A percentile compares a stretch with the other conserved stretches of the same genome.
Conservation (phyloP, 1,284 basidiomycete species). For the Sporisorium reilianum region DNA sequence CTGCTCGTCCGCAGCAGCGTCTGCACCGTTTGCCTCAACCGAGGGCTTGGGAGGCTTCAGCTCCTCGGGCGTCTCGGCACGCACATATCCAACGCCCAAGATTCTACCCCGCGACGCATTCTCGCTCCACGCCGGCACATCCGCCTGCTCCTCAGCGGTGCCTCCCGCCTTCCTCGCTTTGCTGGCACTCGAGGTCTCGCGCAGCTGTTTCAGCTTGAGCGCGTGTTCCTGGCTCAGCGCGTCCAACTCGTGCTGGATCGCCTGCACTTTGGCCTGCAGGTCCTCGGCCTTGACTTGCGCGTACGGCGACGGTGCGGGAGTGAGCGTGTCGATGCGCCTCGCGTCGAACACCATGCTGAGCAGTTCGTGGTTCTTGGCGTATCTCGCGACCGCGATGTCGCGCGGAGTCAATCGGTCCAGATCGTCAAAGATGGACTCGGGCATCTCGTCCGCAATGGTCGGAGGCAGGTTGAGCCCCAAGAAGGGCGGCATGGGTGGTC, state of each 20-base stretch:
- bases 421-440: slow-evolving; percentile 58
- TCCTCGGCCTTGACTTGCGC: slow-evolving; percentile 37
- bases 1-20: slow-evolving; percentile 8
- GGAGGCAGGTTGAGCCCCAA: slow-evolving; percentile 47
- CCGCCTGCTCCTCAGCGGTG: slow-evolving; percentile 14
- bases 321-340: slow-evolving; percentile 57
- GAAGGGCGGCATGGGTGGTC: slow-evolving; percentile 25
- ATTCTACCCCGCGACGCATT: slow-evolving; percentile 51
- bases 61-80: slow-evolving; percentile 52
- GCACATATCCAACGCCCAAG: slow-evolving; percentile 58
- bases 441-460: slow-evolving; percentile 48
- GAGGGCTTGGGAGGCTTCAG: slow-evolving; percentile 27
- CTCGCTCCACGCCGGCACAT: slow-evolving; percentile 34
- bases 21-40: not conserved
- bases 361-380: slow-evolving; percentile 65
- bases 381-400: slow-evolving; percentile 63
- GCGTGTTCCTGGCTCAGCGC: slow-evolving; percentile 26
- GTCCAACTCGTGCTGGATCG: slow-evolving; percentile 33
- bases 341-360: slow-evolving; percentile 64
- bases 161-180: not conserved
- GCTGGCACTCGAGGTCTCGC: slow-evolving; percentile 3
- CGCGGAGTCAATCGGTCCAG: slow-evolving; percentile 61
- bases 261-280: slow-evolving; percentile 33
- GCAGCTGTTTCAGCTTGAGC: slow-evolving; percentile 26
- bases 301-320: slow-evolving; percentile 59